Evolutionary conservation across 805 yeast species (phyloP).

Genomic region (Candida taoyuanica): DNA sequence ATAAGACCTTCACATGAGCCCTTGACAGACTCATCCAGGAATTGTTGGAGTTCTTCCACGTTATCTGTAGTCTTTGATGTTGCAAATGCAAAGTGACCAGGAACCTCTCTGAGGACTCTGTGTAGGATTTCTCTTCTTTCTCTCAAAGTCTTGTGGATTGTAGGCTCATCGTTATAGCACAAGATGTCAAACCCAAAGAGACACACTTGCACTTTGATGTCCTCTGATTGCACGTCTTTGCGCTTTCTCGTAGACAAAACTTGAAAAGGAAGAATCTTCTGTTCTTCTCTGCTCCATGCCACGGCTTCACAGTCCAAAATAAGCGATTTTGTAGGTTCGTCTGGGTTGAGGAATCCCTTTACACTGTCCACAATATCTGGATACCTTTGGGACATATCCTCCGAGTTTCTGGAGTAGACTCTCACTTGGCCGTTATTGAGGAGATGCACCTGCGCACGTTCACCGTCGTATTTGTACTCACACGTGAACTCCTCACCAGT

Average conservation of each 20-base stretch:
- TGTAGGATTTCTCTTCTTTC: constrained; percentile 65
- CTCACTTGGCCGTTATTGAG: constrained; percentile 59
- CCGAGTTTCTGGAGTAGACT: constrained; percentile 91
- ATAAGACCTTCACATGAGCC: constrained; percentile 93
- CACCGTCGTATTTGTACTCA: constrained; percentile 97
- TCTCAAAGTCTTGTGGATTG: constrained; percentile 59
- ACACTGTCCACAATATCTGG: constrained; percentile 81
- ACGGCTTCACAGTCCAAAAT: constrained; percentile 96
- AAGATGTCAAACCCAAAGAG: constrained; percentile 87
- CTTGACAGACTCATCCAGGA: constrained; percentile 83
- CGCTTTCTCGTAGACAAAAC: constrained; percentile 89
- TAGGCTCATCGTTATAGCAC: constrained; percentile 65
- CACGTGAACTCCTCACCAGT: constrained; percentile 84
- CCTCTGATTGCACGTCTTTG: constrained; percentile 83
- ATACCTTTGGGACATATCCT: constrained; percentile 93
- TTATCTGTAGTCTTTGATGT: constrained; percentile 65
- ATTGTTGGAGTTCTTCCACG: constrained; percentile 69
- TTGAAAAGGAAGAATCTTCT: constrained; percentile 91
- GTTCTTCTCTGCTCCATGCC: constrained; percentile 81
- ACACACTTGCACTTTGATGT: constrained; percentile 87
- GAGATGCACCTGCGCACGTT: constrained; percentile 90
- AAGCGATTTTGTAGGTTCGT: constrained; percentile 43
- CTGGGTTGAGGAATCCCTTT: constrained; percentile 46
- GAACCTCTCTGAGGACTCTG: constrained; percentile 51
- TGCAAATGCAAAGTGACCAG: constrained; percentile 82